phyloP scores from a whole-genome alignment of 768 basidiomycete species.

The Kwoniella pini region DNA sequence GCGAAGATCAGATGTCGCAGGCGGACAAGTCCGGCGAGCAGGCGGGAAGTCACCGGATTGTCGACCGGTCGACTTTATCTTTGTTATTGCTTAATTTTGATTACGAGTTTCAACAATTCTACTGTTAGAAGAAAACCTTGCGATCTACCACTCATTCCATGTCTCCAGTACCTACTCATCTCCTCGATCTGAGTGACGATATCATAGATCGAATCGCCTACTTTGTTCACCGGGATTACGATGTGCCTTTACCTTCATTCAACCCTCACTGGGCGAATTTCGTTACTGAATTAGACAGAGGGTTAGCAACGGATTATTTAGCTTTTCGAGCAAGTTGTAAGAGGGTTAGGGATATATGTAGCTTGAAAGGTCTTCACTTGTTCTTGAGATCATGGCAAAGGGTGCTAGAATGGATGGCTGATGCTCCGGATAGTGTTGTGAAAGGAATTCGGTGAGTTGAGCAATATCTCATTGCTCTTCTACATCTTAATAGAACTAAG shows the following conservation, averaged over 20 bases:
- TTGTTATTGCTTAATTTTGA: too few species aligned
- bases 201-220: not conserved
- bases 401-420: not conserved
- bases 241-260: conserved; percentile 5
- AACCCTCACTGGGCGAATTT: not conserved
- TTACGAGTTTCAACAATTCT: too few species aligned
- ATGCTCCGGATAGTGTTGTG: not conserved
- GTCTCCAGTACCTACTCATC: not conserved
- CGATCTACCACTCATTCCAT: too few species aligned
- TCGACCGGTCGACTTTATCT: too few species aligned
- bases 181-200: conserved; percentile 8
- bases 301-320: not conserved
- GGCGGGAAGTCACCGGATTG: too few species aligned
- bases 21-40: too few species aligned
- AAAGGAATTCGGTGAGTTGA: not conserved
- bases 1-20: too few species aligned
- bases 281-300: not conserved
- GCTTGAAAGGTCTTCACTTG: not conserved
- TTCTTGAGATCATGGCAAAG: not conserved
- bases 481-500: too few species aligned
- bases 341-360: not conserved
- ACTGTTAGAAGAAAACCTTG: too few species aligned
- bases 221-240: not conserved
- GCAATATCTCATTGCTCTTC: too few species aligned
- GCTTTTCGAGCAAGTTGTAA: not conserved